Base-by-base conservation (phyloP, 1,139 yeast species). In the Geotrichum australiense region DNA sequence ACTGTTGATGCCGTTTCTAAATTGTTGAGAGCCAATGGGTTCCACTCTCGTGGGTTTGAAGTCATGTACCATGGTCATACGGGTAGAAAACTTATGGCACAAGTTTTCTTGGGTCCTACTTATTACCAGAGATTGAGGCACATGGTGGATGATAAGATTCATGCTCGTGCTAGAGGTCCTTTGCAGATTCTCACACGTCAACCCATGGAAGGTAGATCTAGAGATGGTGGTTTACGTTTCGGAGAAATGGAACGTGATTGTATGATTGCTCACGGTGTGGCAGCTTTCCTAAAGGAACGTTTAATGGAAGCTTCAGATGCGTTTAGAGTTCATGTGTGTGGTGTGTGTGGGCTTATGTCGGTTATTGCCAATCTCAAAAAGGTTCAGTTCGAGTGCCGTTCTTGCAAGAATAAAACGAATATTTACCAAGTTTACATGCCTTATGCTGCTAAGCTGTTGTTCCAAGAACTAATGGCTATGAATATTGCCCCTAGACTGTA, bases 171-270 rank as follows among this genome's bases (percentile, higher is more conserved):
- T 8, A 80, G 98, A 71, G 99, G 99, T 45, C 98, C 99, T 10
- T 94, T 91, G 48, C 98, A 91, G 71, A 94, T 91, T 44, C 73
- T 91, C 64, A 91, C 99, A 5, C 82, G 98, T 68, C 99, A 91
- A 65, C 99, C 99, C 6, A 96, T 91, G 46, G 99, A 93, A 67
- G 99, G 99, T 79, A 80, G 98, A 68, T 89, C 97, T 19, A 78
- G 98, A 69, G 98, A 91, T 67, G 99, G 99, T 77, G 99, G 99
- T 54, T 73, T 91, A 63, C 87, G 99, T 68, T 93, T 91, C 76
- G 99, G 99, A 61, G 99, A 91, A 69, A 91, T 91, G 99, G 99
- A 91, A 68, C 86, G 98, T 72, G 98, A 93, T 73, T 91, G 98
- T 82, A 91, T 93, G 95, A 91, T 91, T 73, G 98, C 98, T 3